Evolutionary conservation across 2,329 filamentous ascomycete species (phyloP).

Genomic region (Clonostachys sp.): DNA sequence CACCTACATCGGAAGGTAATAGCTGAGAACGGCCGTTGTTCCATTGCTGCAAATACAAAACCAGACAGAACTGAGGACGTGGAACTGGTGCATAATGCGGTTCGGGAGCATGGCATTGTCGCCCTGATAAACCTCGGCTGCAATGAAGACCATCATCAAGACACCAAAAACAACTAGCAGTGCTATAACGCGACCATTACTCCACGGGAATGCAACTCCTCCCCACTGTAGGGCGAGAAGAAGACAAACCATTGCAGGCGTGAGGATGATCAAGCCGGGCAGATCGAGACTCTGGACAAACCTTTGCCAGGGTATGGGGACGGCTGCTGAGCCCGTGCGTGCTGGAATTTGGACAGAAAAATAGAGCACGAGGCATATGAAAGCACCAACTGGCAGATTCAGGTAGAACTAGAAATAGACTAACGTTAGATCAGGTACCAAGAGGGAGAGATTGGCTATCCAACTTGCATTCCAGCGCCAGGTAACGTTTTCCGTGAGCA

Average conservation of each 20-base stretch:
- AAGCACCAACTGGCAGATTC: constrained; percentile 20
- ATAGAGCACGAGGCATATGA: constrained; percentile 12
- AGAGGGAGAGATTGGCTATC: too few relatives aligned
- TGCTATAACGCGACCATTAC: constrained; percentile 23
- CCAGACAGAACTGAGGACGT: too few relatives aligned
- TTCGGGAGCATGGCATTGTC: constrained; percentile 31
- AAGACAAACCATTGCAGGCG: constrained; percentile 29
- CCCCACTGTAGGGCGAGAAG: constrained; percentile 37
- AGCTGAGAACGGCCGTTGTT: too few relatives aligned
- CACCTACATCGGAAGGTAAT: too few relatives aligned
- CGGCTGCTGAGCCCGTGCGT: constrained; percentile 19
- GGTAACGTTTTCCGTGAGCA: constrained; percentile 14
- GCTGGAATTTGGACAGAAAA: constrained; percentile 27
- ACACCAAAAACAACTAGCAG: constrained; percentile 23
- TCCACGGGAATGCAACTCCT: constrained; percentile 31
- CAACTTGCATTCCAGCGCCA: constrained; percentile 12
- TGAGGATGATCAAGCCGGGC: constrained; percentile 29
- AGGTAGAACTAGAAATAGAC: constrained; percentile 16
- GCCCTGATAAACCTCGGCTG: constrained; percentile 28
- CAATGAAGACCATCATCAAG: constrained; percentile 19
- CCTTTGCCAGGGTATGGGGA: constrained; percentile 26
- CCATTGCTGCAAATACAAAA: too few relatives aligned
- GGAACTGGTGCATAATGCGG: constrained; percentile 5
- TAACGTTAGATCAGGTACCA: too few relatives aligned
- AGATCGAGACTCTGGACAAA: constrained; percentile 33